Conservation (phyloP, 2,329 filamentous ascomycete species). For the Blastomyces parvus region DNA sequence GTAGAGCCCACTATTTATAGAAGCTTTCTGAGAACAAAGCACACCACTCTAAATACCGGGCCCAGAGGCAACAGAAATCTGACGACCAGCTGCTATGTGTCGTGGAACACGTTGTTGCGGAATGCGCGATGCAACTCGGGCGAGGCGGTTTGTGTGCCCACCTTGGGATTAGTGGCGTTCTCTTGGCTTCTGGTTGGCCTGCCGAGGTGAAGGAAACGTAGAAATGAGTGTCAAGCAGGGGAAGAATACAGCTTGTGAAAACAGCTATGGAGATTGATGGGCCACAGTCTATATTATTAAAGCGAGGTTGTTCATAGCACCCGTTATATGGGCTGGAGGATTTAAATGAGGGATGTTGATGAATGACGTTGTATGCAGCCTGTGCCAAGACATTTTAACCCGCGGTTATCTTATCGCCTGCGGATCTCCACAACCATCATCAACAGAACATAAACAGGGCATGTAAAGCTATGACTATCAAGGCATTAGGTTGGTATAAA, state of each 20-base stretch:
- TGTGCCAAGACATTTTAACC: background rate
- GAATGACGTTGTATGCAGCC: background rate
- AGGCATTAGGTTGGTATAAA: background rate
- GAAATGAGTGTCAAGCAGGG: background rate
- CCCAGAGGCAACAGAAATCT: background rate
- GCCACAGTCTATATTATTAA: background rate
- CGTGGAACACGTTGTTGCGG: background rate
- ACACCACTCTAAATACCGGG: background rate
- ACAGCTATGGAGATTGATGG: background rate
- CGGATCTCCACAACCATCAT: too few relatives aligned
- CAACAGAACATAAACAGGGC: too few relatives aligned
- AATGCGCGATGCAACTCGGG: background rate
- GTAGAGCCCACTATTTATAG: background rate
- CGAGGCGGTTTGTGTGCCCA: background rate
- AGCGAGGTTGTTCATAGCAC: background rate
- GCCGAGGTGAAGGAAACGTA: background rate
- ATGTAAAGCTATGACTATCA: too few relatives aligned
- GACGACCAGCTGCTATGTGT: background rate
- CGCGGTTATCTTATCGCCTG: background rate
- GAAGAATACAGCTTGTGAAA: background rate
- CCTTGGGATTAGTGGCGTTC: background rate
- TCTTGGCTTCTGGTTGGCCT: background rate
- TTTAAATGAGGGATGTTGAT: background rate
- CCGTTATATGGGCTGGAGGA: background rate
- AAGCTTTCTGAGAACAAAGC: background rate